Base-by-base conservation (phyloP, 2,329 filamentous ascomycete species). In the Achaetomium macrosporum region DNA sequence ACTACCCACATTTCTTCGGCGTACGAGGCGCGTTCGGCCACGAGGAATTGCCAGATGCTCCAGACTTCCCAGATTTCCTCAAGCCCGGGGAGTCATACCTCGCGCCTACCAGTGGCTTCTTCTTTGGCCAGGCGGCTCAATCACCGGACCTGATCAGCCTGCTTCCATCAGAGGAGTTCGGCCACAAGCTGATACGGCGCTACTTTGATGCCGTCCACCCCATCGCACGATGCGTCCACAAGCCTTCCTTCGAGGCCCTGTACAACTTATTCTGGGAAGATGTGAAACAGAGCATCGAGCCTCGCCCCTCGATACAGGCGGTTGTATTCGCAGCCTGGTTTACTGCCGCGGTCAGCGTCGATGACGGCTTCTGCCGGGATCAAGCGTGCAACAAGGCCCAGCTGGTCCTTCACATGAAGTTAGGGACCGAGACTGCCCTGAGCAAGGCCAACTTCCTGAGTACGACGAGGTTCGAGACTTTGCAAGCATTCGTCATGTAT, bases 401-500 rank as follows among this genome's bases (percentile, higher is more conserved):
- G 6, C 73, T 88, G 51, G 73, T 87, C 5, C 75, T 83, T 19
- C 82, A 78, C 44, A 78, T 88, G 52, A 83, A 83, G 60, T 71
- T 83, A 44, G 85, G 79, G 1, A 81, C 84, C 7, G 87, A 90
- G 68, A 76, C 78, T 25, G 81, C 85, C 3, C 70, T 91, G 33
- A 77, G 78, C 37, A 82, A 82, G 63, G 85, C 87, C 4, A 84
- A 87, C 63, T 87, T 90, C 53, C 68, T 90, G 35, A 75, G 83
- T 35, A 88, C 85, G 0, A 87, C 68, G 35, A 85, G 82, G 59
- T 70, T 88, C n/a, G 84, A 89, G 66, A 87, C 84, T 0, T 72
- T 91, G 61, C 87, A 90, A 64, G 85, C 84, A 1, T 85, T 90
- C 61, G 81, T 90, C 35, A 85, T 89, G 74, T 90, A 89, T 59